These are phyloP conservation scores for Coemansia sp. DNA, from an alignment of 192 early-diverging fungal genomes.

Conservation along the genomic window DNA sequence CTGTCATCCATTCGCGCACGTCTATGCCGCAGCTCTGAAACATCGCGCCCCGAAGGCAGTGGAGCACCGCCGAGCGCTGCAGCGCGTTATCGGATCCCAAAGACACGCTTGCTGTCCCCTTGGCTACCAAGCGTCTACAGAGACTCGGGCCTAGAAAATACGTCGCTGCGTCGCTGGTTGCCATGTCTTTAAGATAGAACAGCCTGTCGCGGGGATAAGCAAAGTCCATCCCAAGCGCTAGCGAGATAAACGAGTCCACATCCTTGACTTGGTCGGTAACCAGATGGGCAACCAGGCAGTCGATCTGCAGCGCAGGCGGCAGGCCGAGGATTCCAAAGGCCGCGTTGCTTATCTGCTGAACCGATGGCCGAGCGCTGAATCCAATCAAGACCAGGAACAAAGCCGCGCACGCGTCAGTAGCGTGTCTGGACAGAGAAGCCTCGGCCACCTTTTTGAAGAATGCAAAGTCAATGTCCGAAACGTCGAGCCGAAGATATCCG, in stretches of 20 bases:
- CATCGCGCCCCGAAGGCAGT: conserved; percentile 22
- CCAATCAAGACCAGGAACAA: conserved; percentile 35
- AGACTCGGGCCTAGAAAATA: conserved; percentile 18
- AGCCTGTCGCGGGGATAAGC: conserved; percentile 42
- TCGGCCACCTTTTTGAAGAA: conserved; percentile 19
- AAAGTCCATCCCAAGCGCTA: conserved; percentile 38
- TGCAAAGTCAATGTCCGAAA: conserved; percentile 12
- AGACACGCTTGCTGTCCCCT: not conserved
- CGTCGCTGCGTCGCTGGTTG: conserved; percentile 9
- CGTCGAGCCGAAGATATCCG: conserved; percentile 32
- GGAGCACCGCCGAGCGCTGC: conserved; percentile 25
- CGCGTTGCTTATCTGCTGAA: conserved; percentile 13
- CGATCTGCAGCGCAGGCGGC: conserved; percentile 10
- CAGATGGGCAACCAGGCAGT: conserved; percentile 32
- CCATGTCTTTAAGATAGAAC: conserved; percentile 32
- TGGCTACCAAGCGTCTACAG: conserved; percentile 22
- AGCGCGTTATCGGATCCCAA: not conserved
- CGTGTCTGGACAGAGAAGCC: not conserved
- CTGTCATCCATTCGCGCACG: conserved; percentile 41
- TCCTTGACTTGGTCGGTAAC: conserved; percentile 24
- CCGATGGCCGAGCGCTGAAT: conserved; percentile 14
- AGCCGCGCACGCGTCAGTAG: conserved; percentile 17
- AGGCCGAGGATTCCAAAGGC: conserved; percentile 8
- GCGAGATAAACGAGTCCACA: conserved; percentile 16
- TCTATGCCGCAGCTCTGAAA: conserved; percentile 49